These are phyloP conservation scores for Yamadazyma dendronema DNA, from an alignment of 1,139 yeast species.

Conservation along the genomic window DNA sequence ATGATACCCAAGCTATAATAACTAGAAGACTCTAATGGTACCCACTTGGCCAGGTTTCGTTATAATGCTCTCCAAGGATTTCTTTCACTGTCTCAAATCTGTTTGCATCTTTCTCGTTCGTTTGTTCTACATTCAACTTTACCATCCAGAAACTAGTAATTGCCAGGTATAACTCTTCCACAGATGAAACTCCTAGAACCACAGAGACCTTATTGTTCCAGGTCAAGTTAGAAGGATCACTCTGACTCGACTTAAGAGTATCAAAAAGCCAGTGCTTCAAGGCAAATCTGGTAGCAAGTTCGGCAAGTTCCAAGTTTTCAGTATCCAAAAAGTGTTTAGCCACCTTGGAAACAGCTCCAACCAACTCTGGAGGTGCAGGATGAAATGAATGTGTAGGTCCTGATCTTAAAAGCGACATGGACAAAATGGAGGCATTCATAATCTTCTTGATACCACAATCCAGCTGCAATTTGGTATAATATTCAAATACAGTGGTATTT, in stretches of 20 bases:
- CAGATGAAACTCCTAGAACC: conserved; percentile 70
- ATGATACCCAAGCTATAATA: too few relatives aligned
- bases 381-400: conserved; percentile 73
- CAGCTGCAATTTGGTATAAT: conserved; percentile 46
- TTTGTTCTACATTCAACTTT: conserved; percentile 26
- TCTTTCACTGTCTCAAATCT: conserved; percentile 45
- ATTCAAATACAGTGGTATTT: conserved; percentile 56
- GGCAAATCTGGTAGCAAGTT: conserved; percentile 77
- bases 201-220: conserved; percentile 51
- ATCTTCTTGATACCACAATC: conserved; percentile 58
- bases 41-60: conserved; percentile 77
- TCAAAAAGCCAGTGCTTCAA: conserved; percentile 55
- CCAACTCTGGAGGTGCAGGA: conserved; percentile 69
- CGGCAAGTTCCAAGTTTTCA: conserved; percentile 65
- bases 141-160: conserved; percentile 56
- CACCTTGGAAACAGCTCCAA: conserved; percentile 50
- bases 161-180: conserved; percentile 63
- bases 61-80: conserved; percentile 54
- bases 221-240: conserved; percentile 8
- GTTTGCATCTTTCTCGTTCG: conserved; percentile 38
- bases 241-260: conserved; percentile 6
- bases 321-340: conserved; percentile 43
- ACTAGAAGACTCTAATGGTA: conserved; percentile 22
- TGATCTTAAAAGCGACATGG: conserved; percentile 81
- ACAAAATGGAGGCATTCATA: conserved; percentile 79